A percentile compares a stretch with the other conserved stretches of the same genome.
phyloP scores from a whole-genome alignment of 1,284 basidiomycete species.

The Pascua sp. region DNA sequence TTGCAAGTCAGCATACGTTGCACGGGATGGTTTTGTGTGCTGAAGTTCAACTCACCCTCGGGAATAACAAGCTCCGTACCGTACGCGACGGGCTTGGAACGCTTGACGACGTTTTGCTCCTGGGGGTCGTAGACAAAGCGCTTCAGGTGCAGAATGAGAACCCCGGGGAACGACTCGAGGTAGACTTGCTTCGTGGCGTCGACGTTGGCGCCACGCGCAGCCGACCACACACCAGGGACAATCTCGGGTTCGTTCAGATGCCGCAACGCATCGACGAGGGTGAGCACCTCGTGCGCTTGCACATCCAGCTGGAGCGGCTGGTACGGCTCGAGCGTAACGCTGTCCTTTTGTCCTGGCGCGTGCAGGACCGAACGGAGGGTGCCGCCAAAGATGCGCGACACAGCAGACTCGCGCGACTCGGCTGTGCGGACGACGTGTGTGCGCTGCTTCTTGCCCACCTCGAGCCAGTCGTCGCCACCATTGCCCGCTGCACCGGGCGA shows the following conservation, averaged over 20 bases:
- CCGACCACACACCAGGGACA: slow-evolving; percentile 67
- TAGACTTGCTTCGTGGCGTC: slow-evolving; percentile 85
- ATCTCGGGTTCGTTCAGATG: slow-evolving; percentile 76
- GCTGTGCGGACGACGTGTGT: slow-evolving; percentile 76
- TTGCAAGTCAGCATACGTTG: not conserved
- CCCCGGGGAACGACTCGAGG: slow-evolving; percentile 78
- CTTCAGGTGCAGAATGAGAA: slow-evolving; percentile 89
- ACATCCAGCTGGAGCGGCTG: slow-evolving; percentile 86
- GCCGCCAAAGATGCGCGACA: slow-evolving; percentile 89
- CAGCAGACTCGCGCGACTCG: slow-evolving; percentile 76
- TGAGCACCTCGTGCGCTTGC: slow-evolving; percentile 70
- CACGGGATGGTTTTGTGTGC: not conserved
- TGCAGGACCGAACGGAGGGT: slow-evolving; percentile 84
- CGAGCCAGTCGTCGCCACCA: slow-evolving; percentile 63
- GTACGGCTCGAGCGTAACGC: slow-evolving; percentile 88
- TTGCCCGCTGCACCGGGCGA: slow-evolving; percentile 45
- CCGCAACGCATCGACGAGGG: slow-evolving; percentile 77
- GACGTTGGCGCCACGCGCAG: slow-evolving; percentile 60
- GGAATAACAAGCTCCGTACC: slow-evolving; percentile 72
- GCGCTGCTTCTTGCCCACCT: slow-evolving; percentile 88
- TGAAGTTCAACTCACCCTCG: slow-evolving; percentile 54
- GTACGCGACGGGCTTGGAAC: slow-evolving; percentile 77
- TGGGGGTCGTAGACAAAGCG: slow-evolving; percentile 81
- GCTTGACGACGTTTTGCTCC: slow-evolving; percentile 64
- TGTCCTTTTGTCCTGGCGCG: slow-evolving; percentile 77